Evolutionary conservation across 768 basidiomycete species (phyloP).

Genomic region (Boletus patriciae): DNA sequence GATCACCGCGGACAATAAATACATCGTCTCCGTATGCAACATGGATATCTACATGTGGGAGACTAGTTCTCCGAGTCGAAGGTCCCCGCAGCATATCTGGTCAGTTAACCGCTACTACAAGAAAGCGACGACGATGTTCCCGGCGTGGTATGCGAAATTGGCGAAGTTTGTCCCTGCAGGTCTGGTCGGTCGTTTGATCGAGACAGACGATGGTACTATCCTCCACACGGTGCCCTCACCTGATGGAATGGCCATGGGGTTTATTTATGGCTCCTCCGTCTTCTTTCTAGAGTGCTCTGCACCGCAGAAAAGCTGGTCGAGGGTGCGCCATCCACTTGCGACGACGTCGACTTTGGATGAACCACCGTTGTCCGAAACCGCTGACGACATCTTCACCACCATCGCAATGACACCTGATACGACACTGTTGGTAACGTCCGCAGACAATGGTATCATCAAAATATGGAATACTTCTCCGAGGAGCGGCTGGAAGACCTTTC

Average conservation of each 20-base stretch:
- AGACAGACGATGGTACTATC: slow-evolving; percentile 7
- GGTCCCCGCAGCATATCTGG: slow-evolving; percentile 15
- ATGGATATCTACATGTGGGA: slow-evolving; percentile 17
- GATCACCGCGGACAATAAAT: slow-evolving; percentile 17
- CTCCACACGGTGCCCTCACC: slow-evolving; percentile 9
- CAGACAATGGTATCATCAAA: slow-evolving; percentile 5
- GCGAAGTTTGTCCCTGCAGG: slow-evolving; percentile 1
- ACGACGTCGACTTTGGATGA: slow-evolving; percentile 2
- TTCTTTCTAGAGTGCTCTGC: neutral
- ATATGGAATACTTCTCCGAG: slow-evolving; percentile 14
- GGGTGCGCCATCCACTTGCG: slow-evolving; percentile 4
- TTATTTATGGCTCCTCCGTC: neutral
- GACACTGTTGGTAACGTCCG: slow-evolving; percentile 10
- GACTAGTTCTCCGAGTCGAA: slow-evolving; percentile 2
- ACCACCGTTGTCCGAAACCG: slow-evolving; percentile 5
- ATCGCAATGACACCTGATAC: slow-evolving; percentile 12
- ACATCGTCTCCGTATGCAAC: slow-evolving; percentile 15
- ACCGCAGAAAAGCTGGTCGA: slow-evolving; percentile 1
- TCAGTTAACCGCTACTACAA: slow-evolving; percentile 8
- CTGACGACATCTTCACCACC: neutral
- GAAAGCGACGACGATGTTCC: slow-evolving; percentile 8
- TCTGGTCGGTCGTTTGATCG: slow-evolving; percentile 5
- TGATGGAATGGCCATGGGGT: slow-evolving; percentile 6
- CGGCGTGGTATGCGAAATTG: slow-evolving; percentile 19
- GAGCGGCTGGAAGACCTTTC: slow-evolving; percentile 7